Evolutionary conservation across 352 stramenopile genomes (phyloP).

Genomic region (Pythium biforme): DNA sequence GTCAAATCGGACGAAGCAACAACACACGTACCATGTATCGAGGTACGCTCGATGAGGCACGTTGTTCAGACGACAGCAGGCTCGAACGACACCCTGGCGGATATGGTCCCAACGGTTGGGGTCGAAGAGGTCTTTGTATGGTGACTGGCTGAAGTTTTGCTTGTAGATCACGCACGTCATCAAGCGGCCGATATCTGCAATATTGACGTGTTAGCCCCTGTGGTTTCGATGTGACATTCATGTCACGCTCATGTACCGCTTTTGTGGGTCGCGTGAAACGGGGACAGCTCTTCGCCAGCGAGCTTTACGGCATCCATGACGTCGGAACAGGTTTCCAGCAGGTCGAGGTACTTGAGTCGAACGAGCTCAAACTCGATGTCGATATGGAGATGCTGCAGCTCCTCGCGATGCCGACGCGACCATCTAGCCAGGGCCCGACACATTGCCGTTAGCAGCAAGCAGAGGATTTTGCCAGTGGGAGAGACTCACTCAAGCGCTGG

Average conservation of each 20-base stretch:
- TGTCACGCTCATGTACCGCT: conserved; percentile 34
- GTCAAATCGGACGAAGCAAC: background rate
- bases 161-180: conserved; percentile 86
- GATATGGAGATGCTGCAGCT: conserved; percentile 49
- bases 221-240: background rate
- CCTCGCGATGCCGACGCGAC: conserved; percentile 50
- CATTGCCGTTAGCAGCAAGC: too few species aligned
- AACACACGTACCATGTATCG: conserved; percentile 54
- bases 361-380: conserved; percentile 85
- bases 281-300: conserved; percentile 56
- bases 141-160: conserved; percentile 61
- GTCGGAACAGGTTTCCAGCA: conserved; percentile 60
- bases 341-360: conserved; percentile 78
- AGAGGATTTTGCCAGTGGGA: background rate
- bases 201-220: background rate
- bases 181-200: conserved; percentile 63
- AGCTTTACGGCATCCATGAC: conserved; percentile 73
- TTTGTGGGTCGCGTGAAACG: conserved; percentile 58
- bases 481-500: conserved; percentile 57
- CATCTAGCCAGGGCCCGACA: too few species aligned
- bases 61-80: conserved; percentile 68
- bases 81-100: conserved; percentile 60
- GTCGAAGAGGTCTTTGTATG: conserved; percentile 79
- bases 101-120: conserved; percentile 72
- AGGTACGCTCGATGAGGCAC: conserved; percentile 75